Evolutionary conservation across 805 yeast genomes (phyloP).

Genomic region (Metschnikowia colocasiae): DNA sequence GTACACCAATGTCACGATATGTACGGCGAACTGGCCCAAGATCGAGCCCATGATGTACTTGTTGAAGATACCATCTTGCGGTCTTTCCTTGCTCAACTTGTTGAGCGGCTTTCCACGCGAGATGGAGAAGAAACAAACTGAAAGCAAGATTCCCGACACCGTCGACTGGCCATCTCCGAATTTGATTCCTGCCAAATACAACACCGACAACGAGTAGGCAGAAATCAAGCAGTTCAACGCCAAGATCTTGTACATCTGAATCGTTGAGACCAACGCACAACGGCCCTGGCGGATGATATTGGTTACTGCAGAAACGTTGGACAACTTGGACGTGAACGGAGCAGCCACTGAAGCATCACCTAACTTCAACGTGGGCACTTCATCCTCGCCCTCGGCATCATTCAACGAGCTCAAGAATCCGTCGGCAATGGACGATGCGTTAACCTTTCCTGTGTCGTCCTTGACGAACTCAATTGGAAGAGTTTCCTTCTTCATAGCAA

Average conservation of each 20-base stretch:
- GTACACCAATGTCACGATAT: constrained; percentile 75
- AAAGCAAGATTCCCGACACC: constrained; percentile 84
- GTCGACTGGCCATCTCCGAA: constrained; percentile 99
- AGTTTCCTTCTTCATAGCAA: constrained; percentile 43
- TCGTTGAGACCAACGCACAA: constrained; percentile 93
- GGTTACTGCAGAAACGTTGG: constrained; percentile 89
- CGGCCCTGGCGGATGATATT: constrained; percentile 96
- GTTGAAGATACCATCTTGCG: constrained; percentile 96
- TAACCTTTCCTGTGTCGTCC: constrained; percentile 17
- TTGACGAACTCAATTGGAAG: constrained; percentile 20
- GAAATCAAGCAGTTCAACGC: constrained; percentile 96
- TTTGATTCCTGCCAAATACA: constrained; percentile 95
- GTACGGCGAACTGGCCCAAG: constrained; percentile 93
- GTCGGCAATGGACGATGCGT: constrained; percentile 46
- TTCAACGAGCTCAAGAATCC: constrained; percentile 54
- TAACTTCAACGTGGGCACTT: constrained; percentile 87
- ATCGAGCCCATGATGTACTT: constrained; percentile 96
- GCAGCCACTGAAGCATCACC: constrained; percentile 99
- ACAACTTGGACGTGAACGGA: constrained; percentile 92
- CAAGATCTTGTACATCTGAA: constrained; percentile 97
- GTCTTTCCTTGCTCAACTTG: constrained; percentile 87
- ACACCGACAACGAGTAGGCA: constrained; percentile 91
- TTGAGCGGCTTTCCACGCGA: constrained; percentile 91
- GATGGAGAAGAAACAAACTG: constrained; percentile 92
- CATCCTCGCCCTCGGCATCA: constrained; percentile 61